Percentiles rank a stretch among this genome's conserved stretches.
Conservation (phyloP, 345 rosid species). For the Lenwebbia sp. region DNA sequence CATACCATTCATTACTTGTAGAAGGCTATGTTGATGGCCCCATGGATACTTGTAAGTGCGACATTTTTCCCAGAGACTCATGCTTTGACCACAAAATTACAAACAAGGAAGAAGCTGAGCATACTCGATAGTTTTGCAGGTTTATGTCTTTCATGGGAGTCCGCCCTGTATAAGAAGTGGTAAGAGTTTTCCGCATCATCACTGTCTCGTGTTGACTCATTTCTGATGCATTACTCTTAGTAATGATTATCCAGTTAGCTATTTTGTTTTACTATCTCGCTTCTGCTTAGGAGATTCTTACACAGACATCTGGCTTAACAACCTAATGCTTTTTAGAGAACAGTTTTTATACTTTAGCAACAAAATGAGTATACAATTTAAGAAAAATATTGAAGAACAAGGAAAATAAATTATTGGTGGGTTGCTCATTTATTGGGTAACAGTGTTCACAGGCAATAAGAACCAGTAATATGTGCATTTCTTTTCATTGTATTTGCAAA, state of each 20-base stretch:
- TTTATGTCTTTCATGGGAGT: constrained; percentile 80
- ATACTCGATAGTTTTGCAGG: constrained; percentile 31
- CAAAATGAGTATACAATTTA: neutral
- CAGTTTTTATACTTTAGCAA: neutral
- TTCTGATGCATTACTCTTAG: neutral
- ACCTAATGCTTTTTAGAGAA: neutral
- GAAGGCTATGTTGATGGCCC: constrained; percentile 94
- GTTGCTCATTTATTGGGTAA: neutral
- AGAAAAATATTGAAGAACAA: neutral
- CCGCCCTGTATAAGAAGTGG: constrained; percentile 71
- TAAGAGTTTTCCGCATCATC: constrained; percentile 15
- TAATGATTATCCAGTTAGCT: neutral
- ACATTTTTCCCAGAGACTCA: neutral
- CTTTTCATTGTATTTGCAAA: neutral
- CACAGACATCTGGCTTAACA: neutral
- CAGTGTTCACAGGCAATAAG: neutral
- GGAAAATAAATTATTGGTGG: neutral
- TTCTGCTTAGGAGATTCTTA: neutral
- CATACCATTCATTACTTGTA: constrained; percentile 73
- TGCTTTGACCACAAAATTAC: neutral
- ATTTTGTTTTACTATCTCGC: neutral
- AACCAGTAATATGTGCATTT: neutral
- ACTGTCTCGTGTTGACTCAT: neutral
- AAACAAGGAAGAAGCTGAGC: neutral
- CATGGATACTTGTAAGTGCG: constrained; percentile 68